Evolutionary conservation across 225 moss, liverwort and hornwort species (phyloP), one percentile per base, ranked within the genome.

Genomic region (Ulota crispa): DNA sequence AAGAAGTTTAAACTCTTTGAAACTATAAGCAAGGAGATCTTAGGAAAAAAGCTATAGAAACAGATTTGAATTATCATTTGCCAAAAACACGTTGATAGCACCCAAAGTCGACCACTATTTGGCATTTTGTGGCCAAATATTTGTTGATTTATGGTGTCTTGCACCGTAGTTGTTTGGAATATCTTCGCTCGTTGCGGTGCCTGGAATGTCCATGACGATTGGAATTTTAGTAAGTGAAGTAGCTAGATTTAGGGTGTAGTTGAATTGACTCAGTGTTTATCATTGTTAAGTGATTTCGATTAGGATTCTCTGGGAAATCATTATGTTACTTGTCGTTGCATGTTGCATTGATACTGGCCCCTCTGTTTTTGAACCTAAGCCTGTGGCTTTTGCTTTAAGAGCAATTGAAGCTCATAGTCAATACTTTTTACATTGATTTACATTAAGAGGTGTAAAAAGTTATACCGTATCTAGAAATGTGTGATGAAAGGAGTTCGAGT

Each of bases 161-260:
- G 32, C 32, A 32, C 32, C 32, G 32, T 34, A 27, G 3, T 9
- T 71, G 26, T 34, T 63, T 54, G 36, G 10, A 50, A 10, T n/a
- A 3, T 16, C 23, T 61, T 82, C 42, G 21, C 23, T 76, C 28
- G 37, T 34, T 52, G 61, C 7, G 0, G n/a, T 68, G 20, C 27
- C 11, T 39, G 19, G 32, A 68, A 0, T 13, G 43, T 64, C 43
- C 56, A 45, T 62, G 72, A 27, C 6, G 27, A 53, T 60, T 64
- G n/a, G 21, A 72, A 27, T 61, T 56, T 68, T 70, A 1, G 18
- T 1, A 0, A 56, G 39, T 32, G 14, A 14, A 15, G 23, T 43
- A 7, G 10, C 60, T 57, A 70, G 59, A 28, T 75, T 86, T 86
- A 83, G 86, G 80, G 83, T 81, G 81, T 64, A 57, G 31, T 43